phyloP scores from a whole-genome alignment of 2,329 filamentous ascomycete genomes.

The Peltaster fructicola region DNA sequence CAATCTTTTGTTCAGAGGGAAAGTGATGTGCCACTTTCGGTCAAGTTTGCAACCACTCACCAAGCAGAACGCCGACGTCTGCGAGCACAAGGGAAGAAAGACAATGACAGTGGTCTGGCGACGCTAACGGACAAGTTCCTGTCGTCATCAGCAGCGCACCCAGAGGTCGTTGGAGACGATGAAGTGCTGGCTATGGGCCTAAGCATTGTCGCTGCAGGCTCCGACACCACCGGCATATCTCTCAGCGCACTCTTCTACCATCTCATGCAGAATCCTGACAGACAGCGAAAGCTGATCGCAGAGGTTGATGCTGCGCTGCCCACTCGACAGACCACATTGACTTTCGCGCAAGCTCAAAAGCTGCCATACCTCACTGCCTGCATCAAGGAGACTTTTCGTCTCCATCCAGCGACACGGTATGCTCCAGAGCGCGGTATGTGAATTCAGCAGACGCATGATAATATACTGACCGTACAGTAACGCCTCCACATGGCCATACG shows the following conservation, averaged over 20 bases:
- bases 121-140: conserved; percentile 24
- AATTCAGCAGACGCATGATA: no score
- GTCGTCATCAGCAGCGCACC: conserved; percentile 53
- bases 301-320: conserved; percentile 46
- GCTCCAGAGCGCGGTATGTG: conserved; percentile 57
- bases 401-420: conserved; percentile 57
- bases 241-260: conserved; percentile 58
- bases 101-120: conserved; percentile 23
- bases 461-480: no score
- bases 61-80: conserved; percentile 46
- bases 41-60: conserved; percentile 60
- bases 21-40: conserved; percentile 45
- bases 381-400: conserved; percentile 59
- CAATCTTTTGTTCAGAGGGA: no score
- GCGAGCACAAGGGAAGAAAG: conserved; percentile 36
- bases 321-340: conserved; percentile 43
- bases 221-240: conserved; percentile 63
- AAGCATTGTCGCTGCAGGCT: conserved; percentile 56
- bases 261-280: conserved; percentile 44
- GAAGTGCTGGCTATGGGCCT: conserved; percentile 54
- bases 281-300: conserved; percentile 36
- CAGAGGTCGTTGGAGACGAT: conserved; percentile 53
- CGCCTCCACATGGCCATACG: conserved; percentile 44
- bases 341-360: conserved; percentile 50
- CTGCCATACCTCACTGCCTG: conserved; percentile 62